These are phyloP conservation scores for Candida boleticola DNA, from an alignment of 805 yeast species.

Conservation along the genomic window DNA sequence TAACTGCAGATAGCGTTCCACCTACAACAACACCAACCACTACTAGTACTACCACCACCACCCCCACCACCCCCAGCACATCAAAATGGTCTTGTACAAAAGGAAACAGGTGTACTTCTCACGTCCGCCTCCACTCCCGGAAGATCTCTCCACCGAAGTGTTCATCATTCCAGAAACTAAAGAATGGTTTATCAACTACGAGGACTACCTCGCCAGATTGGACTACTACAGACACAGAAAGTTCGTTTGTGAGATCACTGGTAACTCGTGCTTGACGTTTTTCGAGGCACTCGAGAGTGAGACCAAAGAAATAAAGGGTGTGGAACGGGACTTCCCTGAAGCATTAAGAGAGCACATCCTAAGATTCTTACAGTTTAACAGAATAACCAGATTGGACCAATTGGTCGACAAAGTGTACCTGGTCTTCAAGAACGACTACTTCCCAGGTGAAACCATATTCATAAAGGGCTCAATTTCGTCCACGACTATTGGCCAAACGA, in stretches of 20 bases:
- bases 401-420: constrained; percentile 85
- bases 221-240: constrained; percentile 72
- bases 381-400: constrained; percentile 76
- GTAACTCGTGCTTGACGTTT: constrained; percentile 85
- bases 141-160: constrained; percentile 57
- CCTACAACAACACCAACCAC: no score
- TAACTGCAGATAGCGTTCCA: no score
- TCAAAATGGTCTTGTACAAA: constrained; percentile 66
- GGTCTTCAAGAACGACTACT: constrained; percentile 75
- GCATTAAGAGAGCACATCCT: constrained; percentile 91
- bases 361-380: constrained; percentile 76
- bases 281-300: constrained; percentile 87
- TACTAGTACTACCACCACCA: no score
- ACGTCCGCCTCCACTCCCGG: constrained; percentile 57
- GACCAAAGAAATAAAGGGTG: constrained; percentile 49
- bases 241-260: constrained; percentile 95
- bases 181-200: constrained; percentile 83
- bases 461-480: constrained; percentile 40
- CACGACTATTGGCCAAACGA: constrained; percentile 14
- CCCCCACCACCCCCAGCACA: no score
- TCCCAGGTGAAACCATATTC: constrained; percentile 84
- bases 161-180: constrained; percentile 83
- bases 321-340: constrained; percentile 85
- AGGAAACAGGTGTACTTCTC: constrained; percentile 65
- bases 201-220: constrained; percentile 67